A percentile compares a stretch with the other conserved stretches of the same genome.
Evolutionary conservation across 768 basidiomycete species (phyloP).

Genomic region (Candolleomyces efflorescens): DNA sequence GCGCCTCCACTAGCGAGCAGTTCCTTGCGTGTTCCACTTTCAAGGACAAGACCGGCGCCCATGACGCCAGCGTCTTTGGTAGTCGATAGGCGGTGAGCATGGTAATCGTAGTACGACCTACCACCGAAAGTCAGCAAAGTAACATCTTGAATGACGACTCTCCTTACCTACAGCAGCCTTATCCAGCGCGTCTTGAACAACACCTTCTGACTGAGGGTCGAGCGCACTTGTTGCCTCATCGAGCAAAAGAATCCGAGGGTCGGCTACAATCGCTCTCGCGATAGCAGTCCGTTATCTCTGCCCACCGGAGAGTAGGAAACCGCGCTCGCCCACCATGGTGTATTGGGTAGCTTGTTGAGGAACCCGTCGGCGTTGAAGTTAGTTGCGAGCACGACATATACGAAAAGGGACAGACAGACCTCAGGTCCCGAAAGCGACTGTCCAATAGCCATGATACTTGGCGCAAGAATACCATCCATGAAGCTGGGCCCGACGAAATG

Average conservation of each 20-base stretch:
- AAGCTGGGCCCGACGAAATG: conserved; percentile 85
- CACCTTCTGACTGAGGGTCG: conserved; percentile 72
- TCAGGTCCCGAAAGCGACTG: conserved; percentile 89
- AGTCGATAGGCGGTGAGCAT: conserved; percentile 70
- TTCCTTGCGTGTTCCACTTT: conserved; percentile 66
- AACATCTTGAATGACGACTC: background rate
- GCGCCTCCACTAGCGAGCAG: conserved; percentile 52
- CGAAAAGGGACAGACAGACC: conserved; percentile 42
- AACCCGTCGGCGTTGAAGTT: conserved; percentile 67
- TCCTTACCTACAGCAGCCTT: conserved; percentile 56
- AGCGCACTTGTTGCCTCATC: conserved; percentile 79
- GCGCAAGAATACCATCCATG: conserved; percentile 84
- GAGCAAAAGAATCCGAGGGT: conserved; percentile 70
- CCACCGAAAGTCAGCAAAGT: no score
- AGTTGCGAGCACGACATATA: background rate
- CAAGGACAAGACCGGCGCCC: conserved; percentile 71
- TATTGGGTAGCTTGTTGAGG: conserved; percentile 62
- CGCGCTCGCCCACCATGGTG: conserved; percentile 67
- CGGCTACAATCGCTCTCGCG: conserved; percentile 75
- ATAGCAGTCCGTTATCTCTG: conserved; percentile 81
- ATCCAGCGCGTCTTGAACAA: conserved; percentile 80
- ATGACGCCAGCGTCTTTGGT: conserved; percentile 77
- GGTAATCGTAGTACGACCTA: conserved; percentile 61
- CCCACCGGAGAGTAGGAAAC: conserved; percentile 32
- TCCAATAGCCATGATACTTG: conserved; percentile 88